phyloP scores from a whole-genome alignment of 768 basidiomycete genomes.

The Suillus sp. region DNA sequence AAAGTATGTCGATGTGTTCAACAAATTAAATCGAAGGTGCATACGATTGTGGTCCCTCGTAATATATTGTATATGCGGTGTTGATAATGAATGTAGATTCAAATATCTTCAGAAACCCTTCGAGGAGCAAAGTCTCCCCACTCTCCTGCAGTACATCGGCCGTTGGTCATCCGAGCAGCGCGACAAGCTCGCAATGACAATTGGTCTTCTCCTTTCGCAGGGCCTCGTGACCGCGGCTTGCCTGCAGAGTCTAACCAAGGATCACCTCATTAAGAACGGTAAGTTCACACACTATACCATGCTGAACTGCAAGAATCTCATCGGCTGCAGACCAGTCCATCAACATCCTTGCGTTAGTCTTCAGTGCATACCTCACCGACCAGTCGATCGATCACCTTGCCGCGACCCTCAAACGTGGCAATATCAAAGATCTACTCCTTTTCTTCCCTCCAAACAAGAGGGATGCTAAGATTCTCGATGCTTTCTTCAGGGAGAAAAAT shows the following conservation, averaged over 20 bases:
- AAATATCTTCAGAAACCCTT: constrained; percentile 99
- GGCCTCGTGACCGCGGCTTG: constrained; percentile 78
- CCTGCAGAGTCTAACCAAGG: constrained; percentile 83
- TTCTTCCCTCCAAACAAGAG: constrained; percentile 91
- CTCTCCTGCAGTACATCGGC: constrained; percentile 85
- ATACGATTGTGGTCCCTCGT: constrained; percentile 18
- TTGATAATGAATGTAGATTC: constrained; percentile 58
- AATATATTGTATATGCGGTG: constrained; percentile 2
- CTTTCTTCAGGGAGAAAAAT: constrained; percentile 82
- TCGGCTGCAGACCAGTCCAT: constrained; percentile 66
- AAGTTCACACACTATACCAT: constrained; percentile 18
- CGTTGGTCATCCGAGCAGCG: constrained; percentile 78
- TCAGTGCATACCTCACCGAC: constrained; percentile 78
- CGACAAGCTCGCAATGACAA: constrained; percentile 81
- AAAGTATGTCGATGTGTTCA: constrained; percentile 91
- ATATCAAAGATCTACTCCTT: constrained; percentile 78
- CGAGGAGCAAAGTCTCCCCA: constrained; percentile 81
- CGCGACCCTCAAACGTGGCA: constrained; percentile 76
- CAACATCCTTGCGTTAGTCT: constrained; percentile 72
- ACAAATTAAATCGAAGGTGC: constrained; percentile 93
- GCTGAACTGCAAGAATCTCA: constrained; percentile 1
- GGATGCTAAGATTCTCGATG: constrained; percentile 71
- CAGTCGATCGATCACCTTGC: constrained; percentile 92
- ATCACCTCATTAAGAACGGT: constrained; percentile 97
- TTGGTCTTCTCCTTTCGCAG: constrained; percentile 82